These are phyloP conservation scores for Ceratocystiopsis minuta DNA, from an alignment of 2,329 filamentous ascomycete genomes.

Conservation along the genomic window DNA sequence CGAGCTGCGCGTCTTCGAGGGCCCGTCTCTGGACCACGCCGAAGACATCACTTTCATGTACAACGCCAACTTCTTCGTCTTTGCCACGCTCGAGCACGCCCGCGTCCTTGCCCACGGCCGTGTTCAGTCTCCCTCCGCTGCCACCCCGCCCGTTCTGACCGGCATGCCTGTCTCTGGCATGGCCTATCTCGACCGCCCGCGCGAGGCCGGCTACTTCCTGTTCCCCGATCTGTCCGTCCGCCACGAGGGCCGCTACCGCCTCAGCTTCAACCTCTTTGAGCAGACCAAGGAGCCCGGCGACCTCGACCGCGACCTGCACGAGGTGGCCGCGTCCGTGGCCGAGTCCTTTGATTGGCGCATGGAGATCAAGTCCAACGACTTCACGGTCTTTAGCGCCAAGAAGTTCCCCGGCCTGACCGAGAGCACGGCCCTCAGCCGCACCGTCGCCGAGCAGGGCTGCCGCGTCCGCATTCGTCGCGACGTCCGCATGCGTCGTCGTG, in stretches of 20 bases:
- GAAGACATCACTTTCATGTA: conserved; percentile 74
- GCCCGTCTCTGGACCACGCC: conserved; percentile 38
- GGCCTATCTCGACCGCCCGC: conserved; percentile 81
- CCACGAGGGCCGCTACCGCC: conserved; percentile 81
- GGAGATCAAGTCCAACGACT: conserved; percentile 74
- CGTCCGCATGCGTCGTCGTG: conserved; percentile 29
- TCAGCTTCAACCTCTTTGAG: conserved; percentile 87
- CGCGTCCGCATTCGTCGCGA: conserved; percentile 90
- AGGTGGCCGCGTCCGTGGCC: conserved; percentile 16
- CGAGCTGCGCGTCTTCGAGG: conserved; percentile 72
- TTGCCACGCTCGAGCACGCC: conserved; percentile 74
- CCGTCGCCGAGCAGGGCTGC: conserved; percentile 90
- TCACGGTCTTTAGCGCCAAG: conserved; percentile 89
- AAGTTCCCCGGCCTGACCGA: conserved; percentile 90
- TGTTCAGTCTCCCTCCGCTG: conserved; percentile 46
- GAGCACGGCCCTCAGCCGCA: conserved; percentile 74
- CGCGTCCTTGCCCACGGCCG: conserved; percentile 69
- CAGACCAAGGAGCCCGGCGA: conserved; percentile 76
- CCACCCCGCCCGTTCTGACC: conserved; percentile 68
- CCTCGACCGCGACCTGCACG: conserved; percentile 39
- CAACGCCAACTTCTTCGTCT: conserved; percentile 96
- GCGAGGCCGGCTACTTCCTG: conserved; percentile 75
- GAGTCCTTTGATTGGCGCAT: conserved; percentile 64
- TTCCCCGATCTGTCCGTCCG: conserved; percentile 93
- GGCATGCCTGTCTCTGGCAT: conserved; percentile 91